Conservation (phyloP, 352 stramenopile genomes). For the Pythium folliculosum region DNA sequence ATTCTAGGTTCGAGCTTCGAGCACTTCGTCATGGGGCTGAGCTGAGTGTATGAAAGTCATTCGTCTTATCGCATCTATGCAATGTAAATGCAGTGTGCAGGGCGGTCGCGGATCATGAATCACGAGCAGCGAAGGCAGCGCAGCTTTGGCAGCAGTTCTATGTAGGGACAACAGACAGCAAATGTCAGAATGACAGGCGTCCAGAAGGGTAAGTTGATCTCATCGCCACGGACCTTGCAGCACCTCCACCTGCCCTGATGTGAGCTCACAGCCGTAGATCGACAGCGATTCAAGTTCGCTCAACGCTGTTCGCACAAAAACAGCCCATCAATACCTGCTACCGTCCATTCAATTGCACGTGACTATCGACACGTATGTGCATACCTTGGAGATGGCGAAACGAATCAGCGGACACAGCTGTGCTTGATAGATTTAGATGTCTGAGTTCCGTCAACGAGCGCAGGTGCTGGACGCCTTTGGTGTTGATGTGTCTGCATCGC, state of each 20-base stretch:
- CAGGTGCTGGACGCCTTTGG: slow-evolving; percentile 65
- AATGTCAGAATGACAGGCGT: not conserved
- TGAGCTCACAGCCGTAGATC: slow-evolving; percentile 31
- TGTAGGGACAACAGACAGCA: not conserved
- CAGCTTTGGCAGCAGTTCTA: slow-evolving; percentile 30
- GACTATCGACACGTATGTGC: slow-evolving; percentile 7
- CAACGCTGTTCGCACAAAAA: slow-evolving; percentile 19
- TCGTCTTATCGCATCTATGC: slow-evolving; percentile 2
- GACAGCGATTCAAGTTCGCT: slow-evolving; percentile 32
- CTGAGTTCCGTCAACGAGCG: slow-evolving; percentile 57
- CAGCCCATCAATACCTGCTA: not conserved
- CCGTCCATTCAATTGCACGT: not conserved
- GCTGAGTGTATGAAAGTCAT: not conserved
- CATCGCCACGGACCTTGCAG: slow-evolving; percentile 23
- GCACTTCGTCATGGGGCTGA: too few relatives aligned
- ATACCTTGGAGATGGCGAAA: slow-evolving; percentile 72
- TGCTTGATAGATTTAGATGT: slow-evolving; percentile 80
- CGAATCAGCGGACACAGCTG: slow-evolving; percentile 60
- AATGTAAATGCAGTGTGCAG: slow-evolving; percentile 1
- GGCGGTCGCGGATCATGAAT: not conserved
- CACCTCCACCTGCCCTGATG: slow-evolving; percentile 21
- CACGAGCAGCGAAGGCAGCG: slow-evolving; percentile 31
- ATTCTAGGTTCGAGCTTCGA: not conserved
- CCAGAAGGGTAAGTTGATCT: not conserved
- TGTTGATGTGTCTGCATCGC: slow-evolving; percentile 61